phyloP scores from a whole-genome alignment of 306 rosid genomes.

The Cucurbita pepo region DNA sequence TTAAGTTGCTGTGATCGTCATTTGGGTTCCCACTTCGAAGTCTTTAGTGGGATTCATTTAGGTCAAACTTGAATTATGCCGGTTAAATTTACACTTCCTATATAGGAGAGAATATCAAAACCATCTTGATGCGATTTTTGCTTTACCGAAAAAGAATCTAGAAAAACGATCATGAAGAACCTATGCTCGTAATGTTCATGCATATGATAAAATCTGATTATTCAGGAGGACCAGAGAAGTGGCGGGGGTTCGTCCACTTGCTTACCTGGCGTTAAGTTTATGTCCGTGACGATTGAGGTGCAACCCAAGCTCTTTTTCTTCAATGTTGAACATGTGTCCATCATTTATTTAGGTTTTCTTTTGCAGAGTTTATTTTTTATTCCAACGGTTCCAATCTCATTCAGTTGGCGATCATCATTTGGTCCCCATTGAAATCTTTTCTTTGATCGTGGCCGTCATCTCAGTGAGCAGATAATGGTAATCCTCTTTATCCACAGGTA shows the following conservation, averaged over 20 bases:
- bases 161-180: background rate
- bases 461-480: background rate
- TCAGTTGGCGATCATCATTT: background rate
- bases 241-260: background rate
- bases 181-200: background rate
- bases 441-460: background rate
- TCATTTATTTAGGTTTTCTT: background rate
- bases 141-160: background rate
- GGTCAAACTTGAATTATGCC: background rate
- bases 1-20: background rate
- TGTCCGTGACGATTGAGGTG: background rate
- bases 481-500: background rate
- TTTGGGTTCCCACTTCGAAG: background rate
- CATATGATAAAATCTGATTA: background rate
- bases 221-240: background rate
- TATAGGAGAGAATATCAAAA: background rate
- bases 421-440: background rate
- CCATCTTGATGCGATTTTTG: background rate
- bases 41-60: background rate
- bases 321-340: background rate
- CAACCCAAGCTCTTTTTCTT: background rate
- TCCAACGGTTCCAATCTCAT: background rate
- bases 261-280: background rate
- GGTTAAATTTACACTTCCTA: background rate
- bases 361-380: background rate